Conservation (phyloP, 768 basidiomycete species). For the Boletus pseudopeckii region DNA sequence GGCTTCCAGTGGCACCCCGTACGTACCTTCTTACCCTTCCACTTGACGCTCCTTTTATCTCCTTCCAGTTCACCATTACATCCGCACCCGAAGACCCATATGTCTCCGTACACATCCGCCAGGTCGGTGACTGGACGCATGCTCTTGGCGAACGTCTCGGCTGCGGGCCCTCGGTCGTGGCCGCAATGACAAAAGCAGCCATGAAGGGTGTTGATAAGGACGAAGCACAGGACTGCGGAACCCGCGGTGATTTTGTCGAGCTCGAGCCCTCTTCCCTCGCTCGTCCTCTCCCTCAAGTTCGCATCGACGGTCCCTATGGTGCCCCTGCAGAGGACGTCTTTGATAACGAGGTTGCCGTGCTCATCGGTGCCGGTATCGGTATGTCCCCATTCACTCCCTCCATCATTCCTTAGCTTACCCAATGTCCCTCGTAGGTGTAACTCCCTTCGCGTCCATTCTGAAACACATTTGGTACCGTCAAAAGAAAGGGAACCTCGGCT, state of each 20-base stretch:
- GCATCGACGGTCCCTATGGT: constrained; percentile 91
- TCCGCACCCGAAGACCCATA: constrained; percentile 94
- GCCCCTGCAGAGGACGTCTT: constrained; percentile 93
- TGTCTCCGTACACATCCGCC: constrained; percentile 88
- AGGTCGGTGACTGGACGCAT: constrained; percentile 86
- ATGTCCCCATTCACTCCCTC: constrained; percentile 16
- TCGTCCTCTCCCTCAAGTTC: constrained; percentile 60
- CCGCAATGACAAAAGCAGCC: constrained; percentile 72
- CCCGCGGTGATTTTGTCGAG: constrained; percentile 80
- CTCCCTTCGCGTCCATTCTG: constrained; percentile 91
- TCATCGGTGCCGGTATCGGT: constrained; percentile 94
- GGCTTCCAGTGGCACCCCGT: constrained; percentile 94
- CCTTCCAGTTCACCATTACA: constrained; percentile 83
- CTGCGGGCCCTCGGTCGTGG: constrained; percentile 72
- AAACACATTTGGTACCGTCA: constrained; percentile 97
- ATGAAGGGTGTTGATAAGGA: constrained; percentile 75
- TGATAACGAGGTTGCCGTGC: constrained; percentile 79
- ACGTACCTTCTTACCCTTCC: constrained; percentile 29
- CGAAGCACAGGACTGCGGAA: constrained; percentile 37
- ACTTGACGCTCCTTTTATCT: neutral
- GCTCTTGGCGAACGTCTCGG: constrained; percentile 85
- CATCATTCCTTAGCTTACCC: neutral
- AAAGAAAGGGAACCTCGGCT: constrained; percentile 69
- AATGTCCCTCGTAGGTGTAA: constrained; percentile 56
- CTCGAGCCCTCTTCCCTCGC: constrained; percentile 51